Percentiles rank a stretch among this genome's conserved stretches.
These are phyloP conservation scores for Paspalum vaginatum DNA, from an alignment of 176 grass and related monocot species.

Conservation along the genomic window DNA sequence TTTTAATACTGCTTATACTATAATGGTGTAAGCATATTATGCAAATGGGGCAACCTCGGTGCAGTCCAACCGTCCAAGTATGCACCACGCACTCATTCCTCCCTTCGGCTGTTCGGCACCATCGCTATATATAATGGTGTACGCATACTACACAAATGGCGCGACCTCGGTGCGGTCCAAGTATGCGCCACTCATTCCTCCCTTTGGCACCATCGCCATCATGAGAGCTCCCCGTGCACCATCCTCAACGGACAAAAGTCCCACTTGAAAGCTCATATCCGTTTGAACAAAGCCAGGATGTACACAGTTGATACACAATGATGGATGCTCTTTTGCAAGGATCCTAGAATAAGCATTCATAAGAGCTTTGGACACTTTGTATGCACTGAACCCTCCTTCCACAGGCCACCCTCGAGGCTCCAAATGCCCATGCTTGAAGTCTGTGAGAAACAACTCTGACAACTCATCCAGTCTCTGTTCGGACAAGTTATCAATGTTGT, in stretches of 20 bases:
- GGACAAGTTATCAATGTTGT: not conserved
- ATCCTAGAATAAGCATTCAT: not conserved
- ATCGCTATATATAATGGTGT: not conserved
- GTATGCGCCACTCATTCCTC: slow-evolving; percentile 1
- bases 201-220: slow-evolving; percentile 3
- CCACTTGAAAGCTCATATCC: not conserved
- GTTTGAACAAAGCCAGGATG: slow-evolving; percentile 5
- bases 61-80: not conserved
- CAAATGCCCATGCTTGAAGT: slow-evolving; percentile 1
- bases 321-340: not conserved
- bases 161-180: not conserved
- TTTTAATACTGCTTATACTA: not conserved
- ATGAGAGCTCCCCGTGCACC: slow-evolving; percentile 5
- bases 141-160: not conserved
- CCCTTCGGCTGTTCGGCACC: too few relatives aligned
- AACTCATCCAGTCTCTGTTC: slow-evolving; percentile 1
- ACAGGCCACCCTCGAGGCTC: not conserved
- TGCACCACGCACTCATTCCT: slow-evolving; percentile 2
- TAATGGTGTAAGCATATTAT: not conserved
- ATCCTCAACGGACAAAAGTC: not conserved
- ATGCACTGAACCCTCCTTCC: slow-evolving; percentile 2
- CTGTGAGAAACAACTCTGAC: not conserved
- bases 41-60: not conserved
- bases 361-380: not conserved
- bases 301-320: not conserved